These are phyloP conservation scores for Ballota nigra DNA, from an alignment of 257 asterid species.

Conservation along the genomic window DNA sequence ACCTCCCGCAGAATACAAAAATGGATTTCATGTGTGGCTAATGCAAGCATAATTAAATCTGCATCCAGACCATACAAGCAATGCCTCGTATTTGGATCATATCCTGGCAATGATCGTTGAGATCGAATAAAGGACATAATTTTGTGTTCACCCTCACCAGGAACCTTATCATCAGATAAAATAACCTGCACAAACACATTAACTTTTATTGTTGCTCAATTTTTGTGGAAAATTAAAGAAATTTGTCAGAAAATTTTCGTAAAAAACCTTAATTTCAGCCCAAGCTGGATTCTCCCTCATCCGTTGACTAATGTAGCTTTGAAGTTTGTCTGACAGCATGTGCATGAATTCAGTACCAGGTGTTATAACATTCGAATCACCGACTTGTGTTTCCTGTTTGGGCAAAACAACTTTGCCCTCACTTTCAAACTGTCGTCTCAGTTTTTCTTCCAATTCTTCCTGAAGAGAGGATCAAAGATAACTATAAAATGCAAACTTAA, in stretches of 20 bases:
- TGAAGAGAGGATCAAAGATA: not conserved
- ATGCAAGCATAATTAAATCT: conserved; percentile 62
- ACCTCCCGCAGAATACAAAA: conserved; percentile 73
- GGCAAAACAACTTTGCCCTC: conserved; percentile 49
- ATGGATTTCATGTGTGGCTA: conserved; percentile 63
- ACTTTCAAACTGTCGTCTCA: conserved; percentile 37
- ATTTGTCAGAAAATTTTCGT: not conserved
- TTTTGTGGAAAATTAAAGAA: not conserved
- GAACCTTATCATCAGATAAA: conserved; percentile 65
- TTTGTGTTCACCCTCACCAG: conserved; percentile 82
- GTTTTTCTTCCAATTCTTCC: conserved; percentile 43
- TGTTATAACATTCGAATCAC: conserved; percentile 58
- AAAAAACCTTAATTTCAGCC: conserved; percentile 50
- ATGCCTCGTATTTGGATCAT: conserved; percentile 60
- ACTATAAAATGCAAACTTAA: not conserved
- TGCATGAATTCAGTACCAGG: conserved; percentile 68
- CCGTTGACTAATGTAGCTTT: conserved; percentile 31
- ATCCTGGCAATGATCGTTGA: conserved; percentile 44
- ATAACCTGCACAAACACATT: conserved; percentile 46
- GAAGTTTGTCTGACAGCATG: conserved; percentile 35
- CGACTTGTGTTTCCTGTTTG: conserved; percentile 40
- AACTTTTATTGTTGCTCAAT: not conserved
- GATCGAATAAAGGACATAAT: conserved; percentile 57
- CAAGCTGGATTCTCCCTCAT: conserved; percentile 42
- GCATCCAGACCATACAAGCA: conserved; percentile 76